Evolutionary conservation across 2,329 filamentous ascomycete genomes (phyloP).

Genomic region (Trichophyton mentagrophytes): DNA sequence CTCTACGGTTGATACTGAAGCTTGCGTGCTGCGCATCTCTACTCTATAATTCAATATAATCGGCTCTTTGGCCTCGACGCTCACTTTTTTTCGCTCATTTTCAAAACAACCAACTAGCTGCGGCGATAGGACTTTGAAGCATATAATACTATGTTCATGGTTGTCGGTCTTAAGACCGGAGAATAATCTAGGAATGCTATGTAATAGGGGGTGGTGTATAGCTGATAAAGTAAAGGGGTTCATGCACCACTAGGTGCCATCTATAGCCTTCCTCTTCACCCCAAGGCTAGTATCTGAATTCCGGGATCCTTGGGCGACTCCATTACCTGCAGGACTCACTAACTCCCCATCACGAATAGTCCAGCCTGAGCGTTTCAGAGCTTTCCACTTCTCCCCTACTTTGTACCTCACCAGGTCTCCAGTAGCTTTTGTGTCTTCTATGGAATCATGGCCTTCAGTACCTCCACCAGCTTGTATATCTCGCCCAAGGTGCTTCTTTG

Average conservation of each 20-base stretch:
- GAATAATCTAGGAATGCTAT: not conserved
- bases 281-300: not conserved
- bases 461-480: conserved; percentile 63
- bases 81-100: not conserved
- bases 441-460: conserved; percentile 67
- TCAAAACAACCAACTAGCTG: too few species aligned
- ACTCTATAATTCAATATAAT: not conserved
- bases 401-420: conserved; percentile 70
- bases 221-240: too few species aligned
- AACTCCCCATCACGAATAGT: conserved; percentile 38
- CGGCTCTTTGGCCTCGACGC: not conserved
- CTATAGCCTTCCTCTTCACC: not conserved
- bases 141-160: not conserved
- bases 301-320: not conserved
- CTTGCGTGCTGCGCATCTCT: not conserved
- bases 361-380: conserved; percentile 57
- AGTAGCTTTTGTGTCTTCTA: conserved; percentile 79
- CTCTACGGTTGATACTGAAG: not conserved
- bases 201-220: not conserved
- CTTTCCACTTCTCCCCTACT: conserved; percentile 57
- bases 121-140: too few species aligned
- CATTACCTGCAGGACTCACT: conserved; percentile 11
- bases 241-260: not conserved
- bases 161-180: not conserved
- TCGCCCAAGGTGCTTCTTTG: conserved; percentile 54